Base-by-base conservation (phyloP, 257 asterid species). In the Petrea volubilis region DNA sequence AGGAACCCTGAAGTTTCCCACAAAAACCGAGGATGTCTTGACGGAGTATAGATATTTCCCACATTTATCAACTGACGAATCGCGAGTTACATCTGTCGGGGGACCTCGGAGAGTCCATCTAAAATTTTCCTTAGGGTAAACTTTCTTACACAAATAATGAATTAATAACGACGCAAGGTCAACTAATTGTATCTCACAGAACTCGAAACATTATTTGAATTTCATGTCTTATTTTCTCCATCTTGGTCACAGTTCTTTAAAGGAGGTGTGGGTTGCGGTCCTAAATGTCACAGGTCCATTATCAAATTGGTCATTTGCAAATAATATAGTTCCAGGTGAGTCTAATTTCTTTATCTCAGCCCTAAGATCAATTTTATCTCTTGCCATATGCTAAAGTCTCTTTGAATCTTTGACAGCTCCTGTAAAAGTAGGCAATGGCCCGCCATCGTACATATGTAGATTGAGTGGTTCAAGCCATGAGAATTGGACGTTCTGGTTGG, bases 401-500 rank as follows among this genome's bases (percentile, higher is more conserved):
- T 18, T 41, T 64, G 25, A 66, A 64, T 62, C 51, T 53, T 76
- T 64, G 57, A 62, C 93, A 92, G 98, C 84, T 77, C 93, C 98
- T 2, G 84, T 83, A 52, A 77, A 61, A 60, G 14, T 82, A 64
- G 83, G 84, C 44, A 77, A 83, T 44, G 92, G 96, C 23, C 97
- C 96, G 52, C 95, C 91, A 17, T 92, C 92, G 18, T 90, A 92
- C 81, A 73, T 90, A 23, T 87, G 95, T 55, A 87, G 99, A 70
- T 77, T 95, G 71, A 90, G 96, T 55, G 99, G 99, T 23, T 81
- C 91, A 61, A 68, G 83, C 80, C 78, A 65, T 23, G 92, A 95
- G 74, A 92, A 85, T 57, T 95, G 99, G 99, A 92, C 73, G 31
- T 95, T 95, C 79, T 95, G 99, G 99, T 81, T 95, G 80, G 98